phyloP scores from a whole-genome alignment of 805 yeast species.

The Candida quercuum region DNA sequence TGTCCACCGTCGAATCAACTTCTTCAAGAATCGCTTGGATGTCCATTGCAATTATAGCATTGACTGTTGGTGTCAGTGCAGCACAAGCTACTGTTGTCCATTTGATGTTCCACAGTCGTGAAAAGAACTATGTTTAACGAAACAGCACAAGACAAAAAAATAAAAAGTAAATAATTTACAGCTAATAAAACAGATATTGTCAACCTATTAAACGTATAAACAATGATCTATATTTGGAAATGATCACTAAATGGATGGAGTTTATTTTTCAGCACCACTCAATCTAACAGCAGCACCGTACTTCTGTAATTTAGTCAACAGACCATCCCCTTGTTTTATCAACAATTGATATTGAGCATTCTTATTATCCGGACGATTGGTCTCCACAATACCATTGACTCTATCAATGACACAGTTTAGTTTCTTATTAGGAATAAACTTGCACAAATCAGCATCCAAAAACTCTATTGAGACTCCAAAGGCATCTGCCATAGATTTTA shows the following conservation, averaged over 20 bases:
- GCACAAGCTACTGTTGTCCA: slow-evolving; percentile 80
- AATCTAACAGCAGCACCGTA: slow-evolving; percentile 96
- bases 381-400: slow-evolving; percentile 91
- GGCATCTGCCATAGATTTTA: slow-evolving; percentile 89
- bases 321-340: slow-evolving; percentile 86
- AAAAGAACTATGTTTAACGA: slow-evolving; percentile 31
- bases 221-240: too few species aligned
- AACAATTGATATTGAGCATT: slow-evolving; percentile 87
- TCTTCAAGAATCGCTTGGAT: slow-evolving; percentile 75
- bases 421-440: slow-evolving; percentile 88
- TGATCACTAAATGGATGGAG: too few species aligned
- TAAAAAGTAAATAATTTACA: neutral
- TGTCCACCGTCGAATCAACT: slow-evolving; percentile 81
- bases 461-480: slow-evolving; percentile 88
- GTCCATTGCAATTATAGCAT: slow-evolving; percentile 61
- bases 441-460: slow-evolving; percentile 80
- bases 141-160: neutral
- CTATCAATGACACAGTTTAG: slow-evolving; percentile 93
- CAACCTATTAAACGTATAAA: too few species aligned
- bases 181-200: too few species aligned
- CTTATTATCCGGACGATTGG: slow-evolving; percentile 94
- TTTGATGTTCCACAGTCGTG: slow-evolving; percentile 59
- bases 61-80: slow-evolving; percentile 73
- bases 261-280: slow-evolving; percentile 91
- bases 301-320: slow-evolving; percentile 91